phyloP scores from a whole-genome alignment of 768 basidiomycete genomes.

The Tephrocybe sp. region DNA sequence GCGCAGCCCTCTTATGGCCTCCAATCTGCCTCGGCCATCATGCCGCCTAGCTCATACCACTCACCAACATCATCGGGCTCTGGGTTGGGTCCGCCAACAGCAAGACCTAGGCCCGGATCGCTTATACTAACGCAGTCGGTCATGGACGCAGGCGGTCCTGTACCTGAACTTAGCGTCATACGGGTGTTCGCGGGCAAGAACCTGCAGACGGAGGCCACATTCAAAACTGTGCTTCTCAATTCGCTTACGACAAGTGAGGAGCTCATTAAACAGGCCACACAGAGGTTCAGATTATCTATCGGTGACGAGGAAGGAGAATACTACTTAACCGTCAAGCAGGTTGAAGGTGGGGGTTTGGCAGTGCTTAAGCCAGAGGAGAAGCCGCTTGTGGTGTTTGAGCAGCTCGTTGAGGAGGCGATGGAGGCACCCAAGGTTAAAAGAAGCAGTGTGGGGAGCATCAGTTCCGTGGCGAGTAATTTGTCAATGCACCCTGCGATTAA shows the following conservation, averaged over 20 bases:
- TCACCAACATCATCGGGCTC: constrained; percentile 27
- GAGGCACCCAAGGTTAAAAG: constrained; percentile 87
- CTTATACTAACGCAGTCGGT: constrained; percentile 63
- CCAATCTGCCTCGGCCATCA: constrained; percentile 69
- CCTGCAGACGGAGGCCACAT: constrained; percentile 91
- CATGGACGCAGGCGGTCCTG: constrained; percentile 59
- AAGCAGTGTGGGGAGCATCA: constrained; percentile 91
- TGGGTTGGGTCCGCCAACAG: constrained; percentile 45
- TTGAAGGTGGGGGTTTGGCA: constrained; percentile 84
- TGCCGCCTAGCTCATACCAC: constrained; percentile 39
- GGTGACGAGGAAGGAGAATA: constrained; percentile 66
- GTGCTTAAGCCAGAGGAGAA: constrained; percentile 68
- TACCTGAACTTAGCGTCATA: constrained; percentile 89
- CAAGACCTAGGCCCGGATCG: constrained; percentile 73
- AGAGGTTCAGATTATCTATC: constrained; percentile 82
- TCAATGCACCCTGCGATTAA: constrained; percentile 95
- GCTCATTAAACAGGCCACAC: constrained; percentile 87
- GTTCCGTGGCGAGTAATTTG: constrained; percentile 87
- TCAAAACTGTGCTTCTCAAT: constrained; percentile 96
- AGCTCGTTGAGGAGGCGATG: constrained; percentile 75
- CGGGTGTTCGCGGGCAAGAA: constrained; percentile 93
- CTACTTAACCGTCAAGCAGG: constrained; percentile 89
- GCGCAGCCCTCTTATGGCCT: constrained; percentile 71
- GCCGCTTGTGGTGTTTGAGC: constrained; percentile 89
- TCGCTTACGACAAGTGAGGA: constrained; percentile 80